phyloP scores from a whole-genome alignment of 2,329 filamentous ascomycete genomes.

The Neurospora crassa region DNA sequence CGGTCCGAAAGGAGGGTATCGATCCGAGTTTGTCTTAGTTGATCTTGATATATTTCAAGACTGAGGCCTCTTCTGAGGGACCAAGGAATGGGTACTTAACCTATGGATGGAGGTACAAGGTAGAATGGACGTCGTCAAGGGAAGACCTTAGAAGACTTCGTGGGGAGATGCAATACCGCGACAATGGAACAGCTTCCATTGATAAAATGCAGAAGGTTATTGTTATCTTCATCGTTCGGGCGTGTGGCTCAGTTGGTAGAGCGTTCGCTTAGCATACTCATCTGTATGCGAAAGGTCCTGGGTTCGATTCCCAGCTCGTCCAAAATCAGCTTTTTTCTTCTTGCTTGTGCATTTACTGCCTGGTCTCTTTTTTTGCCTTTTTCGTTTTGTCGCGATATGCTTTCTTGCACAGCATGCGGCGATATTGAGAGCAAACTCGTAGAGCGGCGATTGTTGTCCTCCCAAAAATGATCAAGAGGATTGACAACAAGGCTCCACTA shows the following conservation, averaged over 20 bases:
- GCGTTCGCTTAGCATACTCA: no score
- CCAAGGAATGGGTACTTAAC: no score
- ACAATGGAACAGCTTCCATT: neutral
- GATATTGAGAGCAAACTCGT: neutral
- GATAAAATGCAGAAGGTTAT: neutral
- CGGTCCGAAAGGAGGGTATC: neutral
- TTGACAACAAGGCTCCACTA: no score
- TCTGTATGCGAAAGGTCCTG: neutral
- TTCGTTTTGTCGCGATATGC: neutral
- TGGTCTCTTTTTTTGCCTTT: no score
- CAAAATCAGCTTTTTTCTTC: neutral
- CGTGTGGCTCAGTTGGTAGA: neutral
- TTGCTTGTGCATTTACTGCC: no score
- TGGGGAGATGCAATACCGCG: no score
- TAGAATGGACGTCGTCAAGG: neutral
- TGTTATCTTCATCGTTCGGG: neutral
- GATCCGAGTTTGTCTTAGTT: neutral
- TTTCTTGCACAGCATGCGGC: neutral
- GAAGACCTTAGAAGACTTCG: no score
- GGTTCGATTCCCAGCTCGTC: neutral
- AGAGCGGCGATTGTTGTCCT: neutral
- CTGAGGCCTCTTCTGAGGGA: no score
- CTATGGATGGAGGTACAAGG: no score
- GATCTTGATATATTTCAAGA: no score
- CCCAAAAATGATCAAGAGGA: no score